These are phyloP conservation scores for Sporisorium scitamineum DNA, from an alignment of 1,284 basidiomycete genomes.

Conservation along the genomic window DNA sequence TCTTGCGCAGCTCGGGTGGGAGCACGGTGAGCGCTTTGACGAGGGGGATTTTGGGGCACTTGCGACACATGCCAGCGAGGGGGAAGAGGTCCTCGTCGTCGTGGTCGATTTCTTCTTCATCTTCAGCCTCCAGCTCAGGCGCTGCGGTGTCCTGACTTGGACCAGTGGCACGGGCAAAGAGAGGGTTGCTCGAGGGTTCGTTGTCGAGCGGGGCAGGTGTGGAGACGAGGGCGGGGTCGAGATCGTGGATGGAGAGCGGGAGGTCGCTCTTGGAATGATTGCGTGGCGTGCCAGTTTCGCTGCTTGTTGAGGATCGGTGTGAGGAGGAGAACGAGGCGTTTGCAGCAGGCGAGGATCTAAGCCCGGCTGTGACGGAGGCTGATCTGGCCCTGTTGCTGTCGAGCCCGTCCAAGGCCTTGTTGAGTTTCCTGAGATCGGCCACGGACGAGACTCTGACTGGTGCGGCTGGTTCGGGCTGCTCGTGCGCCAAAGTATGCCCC, in stretches of 20 bases:
- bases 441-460: constrained; percentile 42
- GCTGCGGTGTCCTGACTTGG: constrained; percentile 18
- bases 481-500: constrained; percentile 11
- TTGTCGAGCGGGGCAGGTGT: constrained; percentile 13
- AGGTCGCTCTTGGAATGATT: constrained; percentile 27
- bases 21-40: constrained; percentile 56
- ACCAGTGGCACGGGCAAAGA: constrained; percentile 20
- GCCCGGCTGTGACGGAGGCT: constrained; percentile 9
- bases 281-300: constrained; percentile 27
- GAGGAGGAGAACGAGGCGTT: constrained; percentile 9
- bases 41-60: constrained; percentile 59
- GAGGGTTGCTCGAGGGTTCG: constrained; percentile 15
- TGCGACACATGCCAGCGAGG: constrained; percentile 63
- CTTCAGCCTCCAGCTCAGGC: neutral
- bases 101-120: constrained; percentile 24
- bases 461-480: constrained; percentile 30
- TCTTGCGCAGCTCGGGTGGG: constrained; percentile 62
- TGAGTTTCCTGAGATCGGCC: constrained; percentile 41
- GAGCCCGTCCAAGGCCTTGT: constrained; percentile 34
- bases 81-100: constrained; percentile 60
- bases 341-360: neutral
- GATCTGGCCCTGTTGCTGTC: constrained; percentile 35
- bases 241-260: constrained; percentile 36
- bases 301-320: constrained; percentile 32
- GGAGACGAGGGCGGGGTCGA: constrained; percentile 17